Percentiles rank a stretch among this genome's conserved stretches.
Evolutionary conservation across 768 basidiomycete species (phyloP).

Genomic region (Kockovaella imperatae): DNA sequence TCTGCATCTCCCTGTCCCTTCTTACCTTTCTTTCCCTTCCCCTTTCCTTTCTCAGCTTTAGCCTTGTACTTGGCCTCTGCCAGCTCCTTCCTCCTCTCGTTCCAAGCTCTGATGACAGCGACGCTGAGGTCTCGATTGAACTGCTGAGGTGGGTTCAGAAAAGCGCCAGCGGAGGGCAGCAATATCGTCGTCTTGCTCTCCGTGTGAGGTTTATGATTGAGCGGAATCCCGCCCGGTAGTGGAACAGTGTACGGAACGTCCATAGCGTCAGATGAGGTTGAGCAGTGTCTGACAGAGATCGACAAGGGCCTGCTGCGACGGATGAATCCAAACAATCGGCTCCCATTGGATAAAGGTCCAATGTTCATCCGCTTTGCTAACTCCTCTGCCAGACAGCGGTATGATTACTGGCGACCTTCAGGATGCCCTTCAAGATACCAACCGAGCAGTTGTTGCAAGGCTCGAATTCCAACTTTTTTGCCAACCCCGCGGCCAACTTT

Average conservation of each 20-base stretch:
- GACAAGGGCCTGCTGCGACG: no score
- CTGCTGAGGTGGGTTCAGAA: slow-evolving; percentile 94
- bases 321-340: no score
- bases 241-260: slow-evolving; percentile 33
- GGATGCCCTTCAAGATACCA: no score
- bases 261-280: no score
- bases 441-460: no score
- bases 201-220: slow-evolving; percentile 38
- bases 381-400: no score
- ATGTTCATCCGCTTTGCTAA: no score
- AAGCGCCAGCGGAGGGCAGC: slow-evolving; percentile 65
- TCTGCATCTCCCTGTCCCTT: slow-evolving; percentile 2
- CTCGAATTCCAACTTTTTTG: no score
- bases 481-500: no score
- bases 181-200: slow-evolving; percentile 54
- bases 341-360: no score
- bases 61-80: slow-evolving; percentile 19
- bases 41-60: slow-evolving; percentile 7
- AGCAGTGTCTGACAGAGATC: no score
- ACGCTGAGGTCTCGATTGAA: slow-evolving; percentile 94
- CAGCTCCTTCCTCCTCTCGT: slow-evolving; percentile 52
- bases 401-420: no score
- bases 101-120: slow-evolving; percentile 83
- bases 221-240: slow-evolving; percentile 29
- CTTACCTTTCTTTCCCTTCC: slow-evolving; percentile 4